phyloP scores from a whole-genome alignment of 2,329 filamentous ascomycete genomes.

The Leptographium radiaticola region DNA sequence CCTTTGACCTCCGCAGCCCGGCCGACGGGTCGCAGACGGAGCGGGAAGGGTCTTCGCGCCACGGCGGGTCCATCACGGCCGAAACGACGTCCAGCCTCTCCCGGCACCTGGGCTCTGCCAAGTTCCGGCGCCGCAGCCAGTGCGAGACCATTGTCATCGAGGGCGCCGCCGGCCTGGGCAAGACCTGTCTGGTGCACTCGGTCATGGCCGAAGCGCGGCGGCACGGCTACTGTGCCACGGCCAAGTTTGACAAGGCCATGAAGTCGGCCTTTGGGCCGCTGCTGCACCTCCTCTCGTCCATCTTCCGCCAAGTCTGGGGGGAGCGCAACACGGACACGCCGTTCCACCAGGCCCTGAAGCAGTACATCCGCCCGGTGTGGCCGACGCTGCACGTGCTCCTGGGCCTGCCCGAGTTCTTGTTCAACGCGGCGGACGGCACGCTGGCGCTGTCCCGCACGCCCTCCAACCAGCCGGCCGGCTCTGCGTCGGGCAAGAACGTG shows the following conservation, averaged over 20 bases:
- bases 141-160: slow-evolving; percentile 51
- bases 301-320: slow-evolving; percentile 56
- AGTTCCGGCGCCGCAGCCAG: slow-evolving; percentile 47
- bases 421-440: slow-evolving; percentile 17
- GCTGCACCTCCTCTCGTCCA: slow-evolving; percentile 49
- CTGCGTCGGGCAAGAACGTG: slow-evolving; percentile 16
- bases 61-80: slow-evolving; percentile 21
- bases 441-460: slow-evolving; percentile 20
- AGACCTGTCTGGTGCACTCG: slow-evolving; percentile 51
- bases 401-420: slow-evolving; percentile 56
- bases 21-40: slow-evolving; percentile 31
- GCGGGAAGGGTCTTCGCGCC: slow-evolving; percentile 24
- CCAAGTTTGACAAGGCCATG: slow-evolving; percentile 51
- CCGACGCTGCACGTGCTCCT: slow-evolving; percentile 48
- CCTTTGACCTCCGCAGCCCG: slow-evolving; percentile 33
- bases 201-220: slow-evolving; percentile 47
- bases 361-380: slow-evolving; percentile 52
- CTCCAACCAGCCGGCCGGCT: slow-evolving; percentile 20
- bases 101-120: slow-evolving; percentile 40
- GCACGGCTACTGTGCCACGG: slow-evolving; percentile 51
- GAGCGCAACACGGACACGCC: slow-evolving; percentile 52
- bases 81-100: slow-evolving; percentile 39
- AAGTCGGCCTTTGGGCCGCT: slow-evolving; percentile 50
- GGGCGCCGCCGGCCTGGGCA: slow-evolving; percentile 50
- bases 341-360: slow-evolving; percentile 48